A percentile compares a stretch with the other conserved stretches of the same genome.
These are phyloP conservation scores for Aspergillus sp. DNA, from an alignment of 2,329 filamentous ascomycete genomes.

Conservation along the genomic window DNA sequence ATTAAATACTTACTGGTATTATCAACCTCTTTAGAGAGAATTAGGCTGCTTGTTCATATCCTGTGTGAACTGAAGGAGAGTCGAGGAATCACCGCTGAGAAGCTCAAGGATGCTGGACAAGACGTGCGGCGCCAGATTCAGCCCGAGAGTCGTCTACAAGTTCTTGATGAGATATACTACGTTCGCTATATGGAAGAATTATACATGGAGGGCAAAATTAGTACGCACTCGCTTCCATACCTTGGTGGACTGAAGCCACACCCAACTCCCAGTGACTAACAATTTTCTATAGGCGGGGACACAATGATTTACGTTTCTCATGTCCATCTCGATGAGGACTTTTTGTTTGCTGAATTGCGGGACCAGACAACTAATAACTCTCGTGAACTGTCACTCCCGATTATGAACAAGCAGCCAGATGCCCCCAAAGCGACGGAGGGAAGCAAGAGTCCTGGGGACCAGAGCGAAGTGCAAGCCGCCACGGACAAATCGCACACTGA, in stretches of 20 bases:
- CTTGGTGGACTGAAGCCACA: neutral
- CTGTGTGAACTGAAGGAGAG: constrained; percentile 40
- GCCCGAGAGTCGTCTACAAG: constrained; percentile 36
- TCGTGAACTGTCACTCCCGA: constrained; percentile 8
- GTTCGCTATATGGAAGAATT: constrained; percentile 43
- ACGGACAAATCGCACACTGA: constrained; percentile 4
- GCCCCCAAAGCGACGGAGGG: constrained; percentile 3
- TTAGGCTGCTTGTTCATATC: constrained; percentile 44
- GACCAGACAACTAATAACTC: constrained; percentile 7
- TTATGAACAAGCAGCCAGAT: constrained; percentile 10
- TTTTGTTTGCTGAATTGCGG: constrained; percentile 20
- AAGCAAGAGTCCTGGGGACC: neutral
- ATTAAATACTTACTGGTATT: neutral
- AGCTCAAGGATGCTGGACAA: constrained; percentile 43
- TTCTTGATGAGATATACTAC: constrained; percentile 46
- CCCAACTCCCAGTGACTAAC: constrained; percentile 3
- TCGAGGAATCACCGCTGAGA: constrained; percentile 40
- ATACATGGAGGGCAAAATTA: constrained; percentile 39
- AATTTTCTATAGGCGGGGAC: constrained; percentile 26
- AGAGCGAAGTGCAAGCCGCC: neutral
- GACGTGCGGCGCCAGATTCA: constrained; percentile 42
- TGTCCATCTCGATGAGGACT: constrained; percentile 28
- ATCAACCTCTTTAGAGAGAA: constrained; percentile 33
- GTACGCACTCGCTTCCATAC: constrained; percentile 25
- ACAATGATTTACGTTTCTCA: constrained; percentile 33